These are phyloP conservation scores for Aspergillus vadensis DNA, from an alignment of 2,329 filamentous ascomycete species.

Conservation along the genomic window DNA sequence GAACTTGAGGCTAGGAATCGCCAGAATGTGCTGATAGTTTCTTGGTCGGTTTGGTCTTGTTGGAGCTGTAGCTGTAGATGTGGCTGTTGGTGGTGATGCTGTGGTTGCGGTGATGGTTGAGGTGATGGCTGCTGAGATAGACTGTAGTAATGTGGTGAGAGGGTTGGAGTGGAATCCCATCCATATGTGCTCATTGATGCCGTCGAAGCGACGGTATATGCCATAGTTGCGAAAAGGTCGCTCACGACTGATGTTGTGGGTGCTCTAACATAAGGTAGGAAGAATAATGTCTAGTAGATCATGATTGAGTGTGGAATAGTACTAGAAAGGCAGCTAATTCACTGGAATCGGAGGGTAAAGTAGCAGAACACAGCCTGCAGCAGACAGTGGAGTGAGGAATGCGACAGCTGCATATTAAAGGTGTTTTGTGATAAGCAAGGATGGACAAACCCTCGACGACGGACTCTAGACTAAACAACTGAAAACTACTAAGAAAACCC, in stretches of 20 bases:
- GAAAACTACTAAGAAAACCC: background rate
- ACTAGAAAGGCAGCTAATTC: too few species aligned
- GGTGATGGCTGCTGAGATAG: background rate
- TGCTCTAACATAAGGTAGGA: background rate
- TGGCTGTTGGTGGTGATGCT: background rate
- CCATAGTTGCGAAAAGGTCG: background rate
- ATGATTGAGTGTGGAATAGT: background rate
- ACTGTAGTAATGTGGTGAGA: background rate
- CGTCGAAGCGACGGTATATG: conserved; percentile 1
- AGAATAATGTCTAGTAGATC: background rate
- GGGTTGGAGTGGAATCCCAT: background rate
- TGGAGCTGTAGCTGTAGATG: conserved; percentile 11
- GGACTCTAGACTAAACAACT: background rate
- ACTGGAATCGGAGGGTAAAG: too few species aligned
- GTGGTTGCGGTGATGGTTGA: background rate
- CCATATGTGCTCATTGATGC: background rate
- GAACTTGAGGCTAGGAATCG: conserved; percentile 29
- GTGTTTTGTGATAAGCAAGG: background rate
- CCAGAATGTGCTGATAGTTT: conserved; percentile 22
- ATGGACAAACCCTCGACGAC: background rate
- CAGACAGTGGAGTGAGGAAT: too few species aligned
- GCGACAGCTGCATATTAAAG: background rate
- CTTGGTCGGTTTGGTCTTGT: background rate
- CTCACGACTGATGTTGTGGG: background rate
- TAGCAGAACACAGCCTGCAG: too few species aligned